Conservation (phyloP, 495 filamentous ascomycete genomes). For the Baudoinia panamericana region DNA sequence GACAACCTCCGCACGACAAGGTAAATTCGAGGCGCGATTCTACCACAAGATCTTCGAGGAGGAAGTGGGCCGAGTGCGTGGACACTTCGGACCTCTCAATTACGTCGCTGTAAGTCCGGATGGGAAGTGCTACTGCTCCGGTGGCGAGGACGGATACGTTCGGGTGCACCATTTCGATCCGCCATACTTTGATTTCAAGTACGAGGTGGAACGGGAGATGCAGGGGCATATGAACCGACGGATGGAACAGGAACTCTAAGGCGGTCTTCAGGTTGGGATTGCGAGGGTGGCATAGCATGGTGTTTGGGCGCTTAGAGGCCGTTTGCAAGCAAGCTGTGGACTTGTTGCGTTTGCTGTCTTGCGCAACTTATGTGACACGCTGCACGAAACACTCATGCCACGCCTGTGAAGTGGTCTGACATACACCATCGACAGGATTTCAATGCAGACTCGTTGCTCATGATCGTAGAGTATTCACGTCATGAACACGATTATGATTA, state of each 20-base stretch:
- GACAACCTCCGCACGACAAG: slow-evolving; percentile 82
- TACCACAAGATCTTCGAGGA: slow-evolving; percentile 99
- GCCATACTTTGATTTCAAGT: slow-evolving; percentile 95
- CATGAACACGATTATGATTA: too few relatives aligned
- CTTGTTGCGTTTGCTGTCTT: too few relatives aligned
- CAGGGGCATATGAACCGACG: slow-evolving; percentile 16
- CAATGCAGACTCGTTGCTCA: too few relatives aligned
- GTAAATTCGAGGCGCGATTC: slow-evolving; percentile 97
- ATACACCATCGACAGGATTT: too few relatives aligned
- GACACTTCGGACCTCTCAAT: slow-evolving; percentile 92
- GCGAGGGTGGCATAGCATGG: slow-evolving; percentile 6
- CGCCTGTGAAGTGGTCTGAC: too few relatives aligned
- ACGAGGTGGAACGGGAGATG: slow-evolving; percentile 83
- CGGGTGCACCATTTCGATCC: slow-evolving; percentile 97
- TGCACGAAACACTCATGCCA: too few relatives aligned
- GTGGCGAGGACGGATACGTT: slow-evolving; percentile 97
- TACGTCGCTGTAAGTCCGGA: slow-evolving; percentile 74
- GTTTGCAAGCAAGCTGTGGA: background rate
- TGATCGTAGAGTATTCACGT: too few relatives aligned
- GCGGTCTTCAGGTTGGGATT: background rate
- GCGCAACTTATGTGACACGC: too few relatives aligned
- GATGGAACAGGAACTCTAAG: background rate
- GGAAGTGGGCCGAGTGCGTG: slow-evolving; percentile 90
- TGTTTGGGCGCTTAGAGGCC: background rate
- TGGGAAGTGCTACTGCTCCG: slow-evolving; percentile 81